A percentile compares a stretch with the other conserved stretches of the same genome.
phyloP scores from a whole-genome alignment of 345 rosid species.

The Salix dunnii region DNA sequence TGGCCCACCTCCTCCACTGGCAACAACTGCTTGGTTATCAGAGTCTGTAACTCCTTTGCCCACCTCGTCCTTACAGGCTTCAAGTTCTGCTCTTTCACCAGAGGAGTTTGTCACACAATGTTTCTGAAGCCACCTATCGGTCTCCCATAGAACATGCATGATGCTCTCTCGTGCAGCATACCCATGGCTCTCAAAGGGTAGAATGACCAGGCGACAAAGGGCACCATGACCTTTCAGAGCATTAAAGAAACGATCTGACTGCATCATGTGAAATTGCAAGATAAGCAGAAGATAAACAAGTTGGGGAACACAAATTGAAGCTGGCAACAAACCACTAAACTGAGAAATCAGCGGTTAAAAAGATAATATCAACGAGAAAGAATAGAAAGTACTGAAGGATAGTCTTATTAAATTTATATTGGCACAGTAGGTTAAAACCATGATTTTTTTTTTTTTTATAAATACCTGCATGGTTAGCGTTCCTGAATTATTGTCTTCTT shows the following conservation, averaged over 20 bases:
- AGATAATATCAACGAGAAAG: background rate
- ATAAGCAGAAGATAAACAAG: constrained; percentile 13
- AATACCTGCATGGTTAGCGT: constrained; percentile 95
- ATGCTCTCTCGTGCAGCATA: constrained; percentile 93
- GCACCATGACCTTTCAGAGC: constrained; percentile 97
- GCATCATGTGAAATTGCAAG: constrained; percentile 22
- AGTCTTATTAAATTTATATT: background rate
- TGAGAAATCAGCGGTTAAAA: constrained; percentile 2
- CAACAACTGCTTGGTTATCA: constrained; percentile 40
- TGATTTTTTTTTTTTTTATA: background rate
- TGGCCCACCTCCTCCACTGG: constrained; percentile 58
- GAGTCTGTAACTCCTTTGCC: constrained; percentile 37
- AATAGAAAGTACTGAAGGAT: constrained; percentile 4
- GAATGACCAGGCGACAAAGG: constrained; percentile 78
- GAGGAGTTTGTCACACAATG: constrained; percentile 61
- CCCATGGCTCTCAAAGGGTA: constrained; percentile 97
- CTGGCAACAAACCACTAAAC: constrained; percentile 7
- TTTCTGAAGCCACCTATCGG: constrained; percentile 91
- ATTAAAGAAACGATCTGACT: constrained; percentile 95
- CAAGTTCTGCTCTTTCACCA: constrained; percentile 41
- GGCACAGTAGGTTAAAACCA: background rate
- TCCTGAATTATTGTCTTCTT: constrained; percentile 96
- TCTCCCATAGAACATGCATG: constrained; percentile 98
- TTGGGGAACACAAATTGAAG: background rate
- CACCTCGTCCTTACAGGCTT: constrained; percentile 29